Conservation (phyloP, 805 yeast species). For the Jamesozyma gamospora region DNA sequence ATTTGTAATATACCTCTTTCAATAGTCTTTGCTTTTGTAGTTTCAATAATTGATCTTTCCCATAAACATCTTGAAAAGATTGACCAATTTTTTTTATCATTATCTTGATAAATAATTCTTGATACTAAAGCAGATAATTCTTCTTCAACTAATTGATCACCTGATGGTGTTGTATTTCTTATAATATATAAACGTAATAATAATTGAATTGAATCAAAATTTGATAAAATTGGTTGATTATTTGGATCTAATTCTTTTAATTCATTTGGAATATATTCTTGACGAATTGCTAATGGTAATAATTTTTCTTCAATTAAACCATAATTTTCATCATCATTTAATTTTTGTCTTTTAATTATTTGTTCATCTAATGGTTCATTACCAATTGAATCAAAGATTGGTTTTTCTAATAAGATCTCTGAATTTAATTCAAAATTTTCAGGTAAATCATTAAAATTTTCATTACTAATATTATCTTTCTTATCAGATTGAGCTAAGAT, state of each 20-base stretch:
- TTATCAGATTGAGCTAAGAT: slow-evolving; percentile 54
- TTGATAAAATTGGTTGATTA: slow-evolving; percentile 61
- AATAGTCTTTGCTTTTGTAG: slow-evolving; percentile 70
- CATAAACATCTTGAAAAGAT: slow-evolving; percentile 75
- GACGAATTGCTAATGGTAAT: slow-evolving; percentile 53
- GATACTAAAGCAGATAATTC: slow-evolving; percentile 69
- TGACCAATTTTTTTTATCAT: slow-evolving; percentile 46
- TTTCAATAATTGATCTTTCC: slow-evolving; percentile 80
- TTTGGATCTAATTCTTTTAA: slow-evolving; percentile 63
- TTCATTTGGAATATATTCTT: slow-evolving; percentile 50
- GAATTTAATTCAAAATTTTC: slow-evolving; percentile 58
- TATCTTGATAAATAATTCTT: slow-evolving; percentile 50
- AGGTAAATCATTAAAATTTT: slow-evolving; percentile 30
- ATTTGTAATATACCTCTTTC: slow-evolving; percentile 92
- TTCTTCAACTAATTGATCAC: slow-evolving; percentile 64
- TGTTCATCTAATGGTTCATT: slow-evolving; percentile 36
- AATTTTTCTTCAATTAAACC: slow-evolving; percentile 35
- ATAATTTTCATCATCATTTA: slow-evolving; percentile 16
- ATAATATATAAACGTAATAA: slow-evolving; percentile 56
- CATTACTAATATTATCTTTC: slow-evolving; percentile 7
- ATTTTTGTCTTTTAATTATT: slow-evolving; percentile 29
- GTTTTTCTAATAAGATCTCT: slow-evolving; percentile 68
- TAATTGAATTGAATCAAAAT: slow-evolving; percentile 65
- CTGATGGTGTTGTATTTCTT: slow-evolving; percentile 61
- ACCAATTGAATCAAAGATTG: slow-evolving; percentile 54